Conservation (phyloP, 257 asterid species). For the Fraxinus excelsior region DNA sequence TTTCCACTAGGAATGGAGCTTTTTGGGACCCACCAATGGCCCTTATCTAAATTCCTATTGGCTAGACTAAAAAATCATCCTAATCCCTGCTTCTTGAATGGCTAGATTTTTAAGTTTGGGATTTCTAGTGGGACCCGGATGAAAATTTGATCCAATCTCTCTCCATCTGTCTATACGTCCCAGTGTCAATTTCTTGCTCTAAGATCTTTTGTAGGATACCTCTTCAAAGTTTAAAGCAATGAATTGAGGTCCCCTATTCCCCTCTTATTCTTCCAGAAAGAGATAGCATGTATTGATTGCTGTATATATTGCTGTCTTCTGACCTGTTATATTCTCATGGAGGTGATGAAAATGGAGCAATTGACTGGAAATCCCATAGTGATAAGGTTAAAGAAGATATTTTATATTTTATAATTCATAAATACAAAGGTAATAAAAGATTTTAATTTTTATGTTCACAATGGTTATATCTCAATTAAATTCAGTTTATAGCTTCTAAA, state of each 20-base stretch:
- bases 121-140: conserved; percentile 60
- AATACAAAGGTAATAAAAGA: no score
- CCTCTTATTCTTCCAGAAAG: conserved; percentile 23
- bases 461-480: no score
- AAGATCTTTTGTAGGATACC: conserved; percentile 31
- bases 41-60: conserved; percentile 70
- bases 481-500: no score
- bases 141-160: conserved; percentile 42
- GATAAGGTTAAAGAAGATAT: neutral
- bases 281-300: neutral
- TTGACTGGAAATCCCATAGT: neutral
- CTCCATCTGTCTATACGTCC: neutral
- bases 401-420: no score
- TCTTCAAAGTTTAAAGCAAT: conserved; percentile 27
- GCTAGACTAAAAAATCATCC: conserved; percentile 45
- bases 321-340: neutral
- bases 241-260: conserved; percentile 47
- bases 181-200: conserved; percentile 28
- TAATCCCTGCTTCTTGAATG: conserved; percentile 46
- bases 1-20: conserved; percentile 28
- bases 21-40: conserved; percentile 35
- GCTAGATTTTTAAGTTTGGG: conserved; percentile 39
- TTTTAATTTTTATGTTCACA: no score
- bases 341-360: no score
- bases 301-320: no score